Evolutionary conservation across 176 grass and related monocot species (phyloP).

Genomic region (Luzula sylvatica): DNA sequence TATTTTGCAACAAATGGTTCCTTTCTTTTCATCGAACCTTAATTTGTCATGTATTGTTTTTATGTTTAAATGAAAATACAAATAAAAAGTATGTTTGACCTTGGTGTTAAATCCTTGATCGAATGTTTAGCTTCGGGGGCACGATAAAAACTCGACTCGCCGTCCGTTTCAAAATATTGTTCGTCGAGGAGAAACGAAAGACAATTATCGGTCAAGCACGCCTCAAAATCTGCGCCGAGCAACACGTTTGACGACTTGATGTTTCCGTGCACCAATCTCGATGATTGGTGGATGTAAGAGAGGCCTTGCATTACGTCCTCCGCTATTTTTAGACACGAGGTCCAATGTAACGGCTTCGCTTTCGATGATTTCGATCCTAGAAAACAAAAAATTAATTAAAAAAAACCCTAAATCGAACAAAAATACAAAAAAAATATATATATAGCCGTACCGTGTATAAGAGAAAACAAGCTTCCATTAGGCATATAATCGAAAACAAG

Average conservation of each 20-base stretch:
- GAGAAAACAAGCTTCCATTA: conserved; percentile 79
- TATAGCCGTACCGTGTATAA: conserved; percentile 48
- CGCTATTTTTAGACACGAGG: conserved; percentile 94
- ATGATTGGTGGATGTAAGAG: conserved; percentile 92
- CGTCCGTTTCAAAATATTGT: conserved; percentile 50
- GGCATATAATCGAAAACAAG: conserved; percentile 96
- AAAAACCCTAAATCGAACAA: neutral
- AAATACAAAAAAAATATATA: neutral
- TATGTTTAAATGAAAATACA: too few species aligned
- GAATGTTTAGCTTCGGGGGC: conserved; percentile 76
- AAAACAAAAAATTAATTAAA: conserved; percentile 4
- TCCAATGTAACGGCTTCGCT: conserved; percentile 91
- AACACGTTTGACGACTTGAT: conserved; percentile 76
- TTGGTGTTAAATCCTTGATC: conserved; percentile 53
- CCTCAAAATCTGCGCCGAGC: conserved; percentile 92
- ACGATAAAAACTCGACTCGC: conserved; percentile 36
- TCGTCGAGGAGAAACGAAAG: conserved; percentile 59
- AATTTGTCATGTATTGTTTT: too few species aligned
- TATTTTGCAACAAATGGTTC: too few species aligned
- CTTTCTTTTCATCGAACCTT: too few species aligned
- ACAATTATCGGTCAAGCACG: conserved; percentile 87
- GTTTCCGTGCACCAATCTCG: conserved; percentile 82
- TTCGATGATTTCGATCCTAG: conserved; percentile 73
- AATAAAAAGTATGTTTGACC: conserved; percentile 26
- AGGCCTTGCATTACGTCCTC: conserved; percentile 89